A percentile compares a stretch with the other conserved stretches of the same genome.
phyloP scores from a whole-genome alignment of 495 filamentous ascomycete species.

The Lepidopterella palustris region DNA sequence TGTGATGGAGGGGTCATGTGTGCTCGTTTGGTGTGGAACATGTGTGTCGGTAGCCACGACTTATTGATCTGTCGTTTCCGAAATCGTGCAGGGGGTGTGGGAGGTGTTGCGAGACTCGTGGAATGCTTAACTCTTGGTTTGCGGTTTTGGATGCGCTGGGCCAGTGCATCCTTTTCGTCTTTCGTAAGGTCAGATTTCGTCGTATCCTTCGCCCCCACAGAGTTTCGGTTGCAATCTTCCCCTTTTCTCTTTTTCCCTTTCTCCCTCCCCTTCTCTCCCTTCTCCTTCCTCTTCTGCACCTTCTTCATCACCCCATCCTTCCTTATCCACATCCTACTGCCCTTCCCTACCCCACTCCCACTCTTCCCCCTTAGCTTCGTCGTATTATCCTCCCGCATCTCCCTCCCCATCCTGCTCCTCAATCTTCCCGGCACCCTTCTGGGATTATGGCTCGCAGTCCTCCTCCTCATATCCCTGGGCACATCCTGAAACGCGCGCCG shows the following conservation, averaged over 20 bases:
- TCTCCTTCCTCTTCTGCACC: conserved; percentile 43
- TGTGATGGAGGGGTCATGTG: conserved; percentile 72
- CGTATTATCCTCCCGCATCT: conserved; percentile 91
- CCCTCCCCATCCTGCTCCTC: conserved; percentile 59
- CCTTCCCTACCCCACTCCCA: conserved; percentile 59
- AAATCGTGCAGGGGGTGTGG: conserved; percentile 61
- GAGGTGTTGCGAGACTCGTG: conserved; percentile 60
- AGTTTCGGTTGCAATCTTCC: background rate
- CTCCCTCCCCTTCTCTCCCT: background rate
- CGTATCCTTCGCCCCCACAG: no score
- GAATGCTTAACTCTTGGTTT: conserved; percentile 34
- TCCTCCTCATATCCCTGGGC: conserved; percentile 71
- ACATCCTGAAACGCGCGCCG: conserved; percentile 84
- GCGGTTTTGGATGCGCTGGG: background rate
- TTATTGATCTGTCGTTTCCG: conserved; percentile 82
- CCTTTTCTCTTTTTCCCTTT: background rate
- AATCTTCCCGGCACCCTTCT: conserved; percentile 82
- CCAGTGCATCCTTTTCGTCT: background rate
- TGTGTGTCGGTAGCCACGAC: conserved; percentile 89
- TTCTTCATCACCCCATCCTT: conserved; percentile 74
- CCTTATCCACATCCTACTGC: conserved; percentile 55
- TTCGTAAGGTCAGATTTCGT: no score
- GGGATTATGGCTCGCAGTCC: conserved; percentile 91
- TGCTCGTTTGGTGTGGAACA: conserved; percentile 90
- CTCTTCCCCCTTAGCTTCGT: conserved; percentile 68